Conservation (phyloP, 176 grass and related monocot species). For the Hsuehochloa calcarea region DNA sequence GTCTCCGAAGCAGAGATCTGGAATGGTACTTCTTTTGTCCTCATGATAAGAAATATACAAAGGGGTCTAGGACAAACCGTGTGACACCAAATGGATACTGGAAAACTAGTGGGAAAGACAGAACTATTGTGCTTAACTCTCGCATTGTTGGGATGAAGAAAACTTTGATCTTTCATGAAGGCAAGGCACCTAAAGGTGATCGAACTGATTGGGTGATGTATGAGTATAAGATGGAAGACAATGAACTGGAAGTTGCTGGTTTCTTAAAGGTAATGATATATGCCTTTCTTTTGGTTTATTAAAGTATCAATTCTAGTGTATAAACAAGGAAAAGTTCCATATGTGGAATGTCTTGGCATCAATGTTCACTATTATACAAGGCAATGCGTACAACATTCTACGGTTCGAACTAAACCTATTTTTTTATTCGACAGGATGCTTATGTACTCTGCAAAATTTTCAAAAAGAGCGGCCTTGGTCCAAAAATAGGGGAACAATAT, state of each 20-base stretch:
- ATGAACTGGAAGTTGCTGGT: constrained; percentile 43
- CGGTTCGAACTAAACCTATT: not conserved
- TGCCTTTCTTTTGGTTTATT: not conserved
- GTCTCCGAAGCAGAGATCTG: constrained; percentile 63
- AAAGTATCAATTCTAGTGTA: not conserved
- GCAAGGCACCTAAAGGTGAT: constrained; percentile 69
- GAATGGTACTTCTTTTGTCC: constrained; percentile 95
- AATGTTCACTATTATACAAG: not conserved
- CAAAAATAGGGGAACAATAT: constrained; percentile 92
- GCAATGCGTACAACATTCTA: not conserved
- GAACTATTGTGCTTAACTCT: constrained; percentile 58
- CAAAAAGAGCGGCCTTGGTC: constrained; percentile 88
- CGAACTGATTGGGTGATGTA: constrained; percentile 97
- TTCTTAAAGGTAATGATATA: constrained; percentile 56
- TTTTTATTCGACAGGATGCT: constrained; percentile 50
- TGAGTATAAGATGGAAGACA: constrained; percentile 74
- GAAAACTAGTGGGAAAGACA: constrained; percentile 96
- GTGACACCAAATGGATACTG: constrained; percentile 79
- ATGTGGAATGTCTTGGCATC: not conserved
- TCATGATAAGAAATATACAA: constrained; percentile 81
- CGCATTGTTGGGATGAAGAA: constrained; percentile 74
- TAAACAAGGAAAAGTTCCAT: not conserved
- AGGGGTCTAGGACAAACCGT: constrained; percentile 73
- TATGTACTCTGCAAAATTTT: constrained; percentile 93
- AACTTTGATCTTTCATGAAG: constrained; percentile 84